A percentile compares a stretch with the other conserved stretches of the same genome.
phyloP scores from a whole-genome alignment of 139 green algal species.

The Chara braunii region DNA sequence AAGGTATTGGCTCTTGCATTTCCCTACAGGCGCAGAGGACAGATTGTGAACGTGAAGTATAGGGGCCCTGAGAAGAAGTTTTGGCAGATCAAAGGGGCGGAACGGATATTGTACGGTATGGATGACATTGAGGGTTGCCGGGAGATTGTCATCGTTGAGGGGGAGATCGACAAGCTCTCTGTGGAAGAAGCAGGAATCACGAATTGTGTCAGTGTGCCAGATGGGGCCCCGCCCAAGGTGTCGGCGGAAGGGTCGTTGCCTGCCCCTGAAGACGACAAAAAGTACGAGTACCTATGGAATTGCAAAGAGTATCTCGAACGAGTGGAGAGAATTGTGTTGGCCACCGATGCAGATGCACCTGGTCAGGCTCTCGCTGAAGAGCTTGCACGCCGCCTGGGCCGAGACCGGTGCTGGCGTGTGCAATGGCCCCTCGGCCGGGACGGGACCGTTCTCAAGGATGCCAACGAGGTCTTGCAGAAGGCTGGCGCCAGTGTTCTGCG shows the following conservation, averaged over 20 bases:
- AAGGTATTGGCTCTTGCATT: conserved; percentile 59
- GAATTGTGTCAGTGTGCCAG: conserved; percentile 68
- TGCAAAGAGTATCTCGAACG: conserved; percentile 47
- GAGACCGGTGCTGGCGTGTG: conserved; percentile 67
- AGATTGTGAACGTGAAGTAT: conserved; percentile 85
- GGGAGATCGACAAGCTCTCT: conserved; percentile 87
- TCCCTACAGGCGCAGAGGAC: conserved; percentile 62
- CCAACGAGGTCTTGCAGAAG: conserved; percentile 75
- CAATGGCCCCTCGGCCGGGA: conserved; percentile 39
- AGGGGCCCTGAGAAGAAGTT: conserved; percentile 66
- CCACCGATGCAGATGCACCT: conserved; percentile 73
- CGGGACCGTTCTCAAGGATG: conserved; percentile 63
- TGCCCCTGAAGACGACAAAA: conserved; percentile 53
- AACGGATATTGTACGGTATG: conserved; percentile 75
- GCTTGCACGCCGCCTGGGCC: conserved; percentile 69
- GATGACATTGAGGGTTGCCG: conserved; percentile 71
- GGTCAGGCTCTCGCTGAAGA: conserved; percentile 75
- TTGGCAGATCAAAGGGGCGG: conserved; percentile 54
- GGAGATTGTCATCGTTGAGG: too few relatives aligned
- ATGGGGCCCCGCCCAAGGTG: conserved; percentile 57
- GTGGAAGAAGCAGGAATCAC: conserved; percentile 56
- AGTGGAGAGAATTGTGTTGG: conserved; percentile 47
- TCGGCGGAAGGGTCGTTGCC: conserved; percentile 47
- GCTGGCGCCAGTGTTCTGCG: conserved; percentile 51
- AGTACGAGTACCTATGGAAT: conserved; percentile 71